A percentile compares a stretch with the other conserved stretches of the same genome.
phyloP scores from a whole-genome alignment of 345 rosid genomes.

The Physaria fendleri region DNA sequence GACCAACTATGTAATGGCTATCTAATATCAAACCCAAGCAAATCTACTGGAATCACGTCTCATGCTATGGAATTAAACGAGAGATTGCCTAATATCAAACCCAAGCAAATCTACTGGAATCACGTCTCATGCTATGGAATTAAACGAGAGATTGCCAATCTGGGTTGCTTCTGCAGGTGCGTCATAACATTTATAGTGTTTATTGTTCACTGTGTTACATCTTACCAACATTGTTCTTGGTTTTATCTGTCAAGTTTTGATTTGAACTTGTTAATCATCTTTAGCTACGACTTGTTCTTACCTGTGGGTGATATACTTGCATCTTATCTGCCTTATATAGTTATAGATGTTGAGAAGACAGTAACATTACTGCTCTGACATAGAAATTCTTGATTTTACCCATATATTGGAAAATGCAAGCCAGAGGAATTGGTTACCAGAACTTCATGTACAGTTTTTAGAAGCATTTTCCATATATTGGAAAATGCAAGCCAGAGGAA shows the following conservation, averaged over 20 bases:
- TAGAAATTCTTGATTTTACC: not conserved
- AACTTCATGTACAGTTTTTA: not conserved
- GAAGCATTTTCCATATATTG: not conserved
- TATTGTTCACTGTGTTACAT: constrained; percentile 1
- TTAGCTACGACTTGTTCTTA: not conserved
- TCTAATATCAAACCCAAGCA: constrained; percentile 20
- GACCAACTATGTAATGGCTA: constrained; percentile 27
- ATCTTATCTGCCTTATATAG: not conserved
- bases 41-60: constrained; percentile 29
- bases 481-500: not conserved
- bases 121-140: constrained; percentile 23
- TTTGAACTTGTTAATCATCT: not conserved
- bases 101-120: constrained; percentile 26
- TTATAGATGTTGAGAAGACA: not conserved
- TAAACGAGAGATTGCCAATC: constrained; percentile 24
- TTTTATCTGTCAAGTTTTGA: not conserved
- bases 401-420: not conserved
- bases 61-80: constrained; percentile 22
- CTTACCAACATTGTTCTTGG: not conserved
- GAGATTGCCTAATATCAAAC: constrained; percentile 15
- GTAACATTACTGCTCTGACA: not conserved
- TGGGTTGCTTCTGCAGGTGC: constrained; percentile 34
- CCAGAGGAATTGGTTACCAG: not conserved
- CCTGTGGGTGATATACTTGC: not conserved
- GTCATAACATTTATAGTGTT: constrained; percentile 3